Evolutionary conservation across 1,284 basidiomycete genomes (phyloP).

Genomic region (Abortiporus biennis): DNA sequence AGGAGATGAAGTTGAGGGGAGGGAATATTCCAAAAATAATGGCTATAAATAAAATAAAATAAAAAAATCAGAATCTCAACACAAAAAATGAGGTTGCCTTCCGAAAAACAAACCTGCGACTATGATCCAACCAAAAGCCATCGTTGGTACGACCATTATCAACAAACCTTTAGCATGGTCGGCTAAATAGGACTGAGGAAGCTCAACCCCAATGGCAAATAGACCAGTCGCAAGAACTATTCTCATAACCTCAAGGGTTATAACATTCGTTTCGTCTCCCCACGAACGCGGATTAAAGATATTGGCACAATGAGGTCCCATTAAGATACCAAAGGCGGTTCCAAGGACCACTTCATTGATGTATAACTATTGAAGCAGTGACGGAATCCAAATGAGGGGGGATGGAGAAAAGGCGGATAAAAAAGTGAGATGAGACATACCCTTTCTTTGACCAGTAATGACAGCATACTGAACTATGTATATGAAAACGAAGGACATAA

Average conservation of each 20-base stretch:
- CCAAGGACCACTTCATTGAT: constrained; percentile 93
- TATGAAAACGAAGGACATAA: not conserved
- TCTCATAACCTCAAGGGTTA: constrained; percentile 78
- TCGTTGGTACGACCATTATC: constrained; percentile 68
- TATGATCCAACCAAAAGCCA: constrained; percentile 72
- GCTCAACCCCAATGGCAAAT: constrained; percentile 70
- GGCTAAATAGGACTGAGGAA: constrained; percentile 61
- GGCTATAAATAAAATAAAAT: constrained; percentile 9
- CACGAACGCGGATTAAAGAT: constrained; percentile 81
- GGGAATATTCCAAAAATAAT: constrained; percentile 64
- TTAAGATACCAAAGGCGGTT: constrained; percentile 68
- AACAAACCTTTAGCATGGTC: constrained; percentile 54
- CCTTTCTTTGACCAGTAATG: constrained; percentile 78
- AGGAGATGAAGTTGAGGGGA: constrained; percentile 59
- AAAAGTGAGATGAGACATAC: constrained; percentile 25
- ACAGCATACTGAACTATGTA: constrained; percentile 71
- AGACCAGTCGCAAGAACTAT: constrained; percentile 65
- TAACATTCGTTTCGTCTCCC: constrained; percentile 47
- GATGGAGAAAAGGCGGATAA: not conserved
- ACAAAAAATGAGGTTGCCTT: not conserved
- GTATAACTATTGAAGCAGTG: constrained; percentile 53
- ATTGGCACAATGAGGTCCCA: constrained; percentile 71
- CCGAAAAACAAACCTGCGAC: constrained; percentile 44
- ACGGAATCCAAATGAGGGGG: no score
- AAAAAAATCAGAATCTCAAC: not conserved